phyloP scores from a whole-genome alignment of 306 rosid genomes.

The Vigna radiata region DNA sequence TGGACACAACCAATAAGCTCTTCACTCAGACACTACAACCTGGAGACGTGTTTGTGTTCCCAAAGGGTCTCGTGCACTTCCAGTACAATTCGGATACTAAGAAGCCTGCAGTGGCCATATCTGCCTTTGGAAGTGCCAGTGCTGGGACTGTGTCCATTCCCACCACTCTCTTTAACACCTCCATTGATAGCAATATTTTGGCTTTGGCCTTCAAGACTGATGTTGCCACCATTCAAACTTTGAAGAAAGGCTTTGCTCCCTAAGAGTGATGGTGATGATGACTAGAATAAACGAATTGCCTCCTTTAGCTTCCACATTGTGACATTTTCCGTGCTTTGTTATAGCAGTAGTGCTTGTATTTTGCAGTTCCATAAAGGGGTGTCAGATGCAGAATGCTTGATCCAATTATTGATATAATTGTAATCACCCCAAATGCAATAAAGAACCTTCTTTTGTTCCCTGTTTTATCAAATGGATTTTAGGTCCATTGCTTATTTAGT shows the following conservation, averaged over 20 bases:
- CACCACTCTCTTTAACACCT: conserved; percentile 41
- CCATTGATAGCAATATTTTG: conserved; percentile 54
- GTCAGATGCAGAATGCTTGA: neutral
- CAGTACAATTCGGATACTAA: conserved; percentile 47
- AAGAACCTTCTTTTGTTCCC: neutral
- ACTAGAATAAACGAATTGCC: no score
- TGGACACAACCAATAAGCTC: conserved; percentile 58
- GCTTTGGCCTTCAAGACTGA: conserved; percentile 62
- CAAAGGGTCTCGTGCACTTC: conserved; percentile 64
- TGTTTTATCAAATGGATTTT: no score
- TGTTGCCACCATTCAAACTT: conserved; percentile 47
- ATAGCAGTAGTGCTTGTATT: neutral
- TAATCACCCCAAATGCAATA: neutral
- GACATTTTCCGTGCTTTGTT: neutral
- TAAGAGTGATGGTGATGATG: neutral
- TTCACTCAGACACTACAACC: conserved; percentile 46
- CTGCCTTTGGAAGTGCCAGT: conserved; percentile 66
- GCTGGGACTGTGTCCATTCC: conserved; percentile 56
- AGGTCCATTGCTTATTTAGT: no score
- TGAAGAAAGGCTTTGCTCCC: conserved; percentile 53
- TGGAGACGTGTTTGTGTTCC: conserved; percentile 61
- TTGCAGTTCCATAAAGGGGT: neutral
- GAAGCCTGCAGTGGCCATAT: conserved; percentile 42
- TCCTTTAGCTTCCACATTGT: neutral
- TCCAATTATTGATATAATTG: neutral